A percentile compares a stretch with the other conserved stretches of the same genome.
phyloP scores from a whole-genome alignment of 345 rosid genomes.

The Euphorbia peplus region DNA sequence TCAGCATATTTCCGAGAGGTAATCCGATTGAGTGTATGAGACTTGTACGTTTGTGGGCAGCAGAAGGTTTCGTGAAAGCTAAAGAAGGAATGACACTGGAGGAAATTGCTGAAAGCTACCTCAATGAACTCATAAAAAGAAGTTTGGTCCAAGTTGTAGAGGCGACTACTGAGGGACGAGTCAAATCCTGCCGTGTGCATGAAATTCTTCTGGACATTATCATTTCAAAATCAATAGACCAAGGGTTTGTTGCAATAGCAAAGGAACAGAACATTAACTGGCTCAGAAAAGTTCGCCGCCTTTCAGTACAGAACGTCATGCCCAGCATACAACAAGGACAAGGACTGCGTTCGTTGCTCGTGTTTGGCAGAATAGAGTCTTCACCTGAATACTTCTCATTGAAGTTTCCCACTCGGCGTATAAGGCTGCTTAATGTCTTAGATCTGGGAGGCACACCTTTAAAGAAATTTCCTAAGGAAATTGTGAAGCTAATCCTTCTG shows the following conservation, averaged over 20 bases:
- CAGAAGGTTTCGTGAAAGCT: slow-evolving; percentile 9
- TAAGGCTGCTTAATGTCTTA: slow-evolving; percentile 5
- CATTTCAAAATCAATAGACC: slow-evolving; percentile 4
- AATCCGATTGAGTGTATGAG: background rate
- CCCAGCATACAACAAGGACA: background rate
- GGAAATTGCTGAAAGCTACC: slow-evolving; percentile 4
- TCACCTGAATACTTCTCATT: background rate
- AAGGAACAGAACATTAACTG: background rate
- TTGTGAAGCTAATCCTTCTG: background rate
- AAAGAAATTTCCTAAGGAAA: slow-evolving; percentile 4
- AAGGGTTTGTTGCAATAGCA: background rate
- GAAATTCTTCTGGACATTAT: slow-evolving; percentile 9
- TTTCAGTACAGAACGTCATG: background rate
- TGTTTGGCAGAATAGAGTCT: background rate
- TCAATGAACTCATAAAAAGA: slow-evolving; percentile 13
- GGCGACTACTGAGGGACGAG: background rate
- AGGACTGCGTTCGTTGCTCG: slow-evolving; percentile 2
- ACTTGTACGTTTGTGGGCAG: slow-evolving; percentile 12
- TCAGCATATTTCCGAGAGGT: slow-evolving; percentile 12
- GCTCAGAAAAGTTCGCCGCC: slow-evolving; percentile 2
- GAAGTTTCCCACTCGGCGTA: background rate
- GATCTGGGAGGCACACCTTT: slow-evolving; percentile 14
- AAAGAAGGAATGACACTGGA: slow-evolving; percentile 8
- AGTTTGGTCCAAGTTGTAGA: slow-evolving; percentile 10
- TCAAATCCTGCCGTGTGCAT: slow-evolving; percentile 10